These are phyloP conservation scores for Aspergillaceae sp. DNA, from an alignment of 2,329 filamentous ascomycete genomes.

Conservation along the genomic window DNA sequence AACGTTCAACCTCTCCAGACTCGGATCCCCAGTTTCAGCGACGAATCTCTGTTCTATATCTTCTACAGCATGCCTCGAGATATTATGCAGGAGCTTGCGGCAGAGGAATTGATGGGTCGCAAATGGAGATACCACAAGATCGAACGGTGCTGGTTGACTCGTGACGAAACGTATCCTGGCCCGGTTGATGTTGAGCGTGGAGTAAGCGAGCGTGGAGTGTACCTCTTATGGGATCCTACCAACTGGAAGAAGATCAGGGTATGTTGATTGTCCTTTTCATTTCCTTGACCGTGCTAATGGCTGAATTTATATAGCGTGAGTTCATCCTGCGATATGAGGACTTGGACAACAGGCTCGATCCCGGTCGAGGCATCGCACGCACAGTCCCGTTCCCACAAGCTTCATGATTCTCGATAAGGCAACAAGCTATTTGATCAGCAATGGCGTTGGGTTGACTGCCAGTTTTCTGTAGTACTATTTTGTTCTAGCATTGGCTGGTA, in stretches of 20 bases:
- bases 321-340: slow-evolving; percentile 44
- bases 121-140: slow-evolving; percentile 47
- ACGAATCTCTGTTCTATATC: slow-evolving; percentile 60
- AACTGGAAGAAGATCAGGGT: slow-evolving; percentile 44
- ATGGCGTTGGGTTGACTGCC: slow-evolving; percentile 25
- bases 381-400: slow-evolving; percentile 28
- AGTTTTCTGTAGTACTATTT: slow-evolving; percentile 16
- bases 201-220: slow-evolving; percentile 43
- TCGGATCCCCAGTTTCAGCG: slow-evolving; percentile 51
- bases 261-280: slow-evolving; percentile 13
- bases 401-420: slow-evolving; percentile 21
- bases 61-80: slow-evolving; percentile 61
- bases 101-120: slow-evolving; percentile 50
- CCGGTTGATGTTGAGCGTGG: slow-evolving; percentile 42
- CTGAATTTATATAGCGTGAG: slow-evolving; percentile 28
- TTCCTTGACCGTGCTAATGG: slow-evolving; percentile 8
- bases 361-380: slow-evolving; percentile 27
- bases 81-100: slow-evolving; percentile 57
- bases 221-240: slow-evolving; percentile 43
- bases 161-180: slow-evolving; percentile 40
- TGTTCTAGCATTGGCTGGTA: slow-evolving; percentile 14
- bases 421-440: slow-evolving; percentile 18
- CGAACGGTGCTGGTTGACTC: slow-evolving; percentile 44
- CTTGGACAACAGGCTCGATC: slow-evolving; percentile 40
- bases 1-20: slow-evolving; percentile 55